Base-by-base conservation (phyloP, 768 basidiomycete genomes). In the Coprinellus aureogranulatus region DNA sequence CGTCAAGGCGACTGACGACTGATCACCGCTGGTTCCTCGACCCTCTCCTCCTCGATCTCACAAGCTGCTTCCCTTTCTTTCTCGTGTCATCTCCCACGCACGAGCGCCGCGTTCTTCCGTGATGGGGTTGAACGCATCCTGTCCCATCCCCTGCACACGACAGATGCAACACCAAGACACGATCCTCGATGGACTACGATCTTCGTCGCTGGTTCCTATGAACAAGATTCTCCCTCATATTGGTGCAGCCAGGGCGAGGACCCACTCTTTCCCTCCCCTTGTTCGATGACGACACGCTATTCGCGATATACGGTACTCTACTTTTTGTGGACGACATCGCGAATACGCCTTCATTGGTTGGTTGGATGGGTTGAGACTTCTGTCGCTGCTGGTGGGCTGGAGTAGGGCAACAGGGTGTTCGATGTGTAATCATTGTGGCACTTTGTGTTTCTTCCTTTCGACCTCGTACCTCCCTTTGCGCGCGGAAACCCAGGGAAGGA, bases 401-500 rank as follows among this genome's bases (percentile, higher is more conserved):
- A 18, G 51, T 42, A 39, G 50, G 34, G 18, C 20, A 31, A 30
- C 25, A 14, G 41, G 8, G 26, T n/a, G 40, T 39, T 53, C 42
- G 57, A 34, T 53, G 39, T 26, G 47, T 48, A 16, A 41, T 45
- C n/a, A 20, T 39, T 23, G 30, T 52, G n/a, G 14, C n/a, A n/a
- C 40, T 37, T 39, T 48, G 28, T 52, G 23, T 39, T 22, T 48
- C 28, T 53, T n/a, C 23, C 31, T 48, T 31, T 34, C 31, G 18
- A 30, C 51, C 44, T 53, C 46, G 39, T 47, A 25, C 30, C 41
- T 39, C 31, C 44, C 57, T 53, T 50, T 26, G 57, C 50, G 57
- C 42, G 57, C 42, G 57, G 57, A 58, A 58, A 58, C 57, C 51
- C 57, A 26, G 39, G 57, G 18, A 53, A n/a, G n/a, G n/a, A n/a